Evolutionary conservation across 2,329 filamentous ascomycete genomes (phyloP).

Genomic region (Cercospora sp.): DNA sequence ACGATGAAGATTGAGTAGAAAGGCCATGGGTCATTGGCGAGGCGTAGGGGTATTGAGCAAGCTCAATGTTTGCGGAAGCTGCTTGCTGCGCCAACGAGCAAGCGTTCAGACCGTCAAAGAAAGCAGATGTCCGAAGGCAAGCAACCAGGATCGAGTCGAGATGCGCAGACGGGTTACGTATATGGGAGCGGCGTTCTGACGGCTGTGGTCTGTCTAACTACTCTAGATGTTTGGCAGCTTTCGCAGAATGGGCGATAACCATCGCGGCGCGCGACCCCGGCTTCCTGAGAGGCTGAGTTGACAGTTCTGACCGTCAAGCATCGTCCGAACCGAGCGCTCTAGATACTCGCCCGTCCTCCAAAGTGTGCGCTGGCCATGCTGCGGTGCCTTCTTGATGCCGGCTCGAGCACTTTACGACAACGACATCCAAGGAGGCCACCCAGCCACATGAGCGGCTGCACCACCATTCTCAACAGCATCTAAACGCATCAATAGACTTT

Average conservation of each 20-base stretch:
- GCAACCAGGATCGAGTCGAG: neutral
- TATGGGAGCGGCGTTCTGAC: neutral
- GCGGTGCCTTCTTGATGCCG: neutral
- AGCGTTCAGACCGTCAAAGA: neutral
- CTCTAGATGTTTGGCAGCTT: too few relatives aligned
- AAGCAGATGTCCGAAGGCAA: rapidly evolving
- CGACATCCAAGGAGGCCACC: neutral
- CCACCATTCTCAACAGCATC: neutral
- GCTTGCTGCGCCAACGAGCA: neutral
- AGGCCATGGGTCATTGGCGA: neutral
- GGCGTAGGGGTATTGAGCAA: neutral
- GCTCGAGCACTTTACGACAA: neutral
- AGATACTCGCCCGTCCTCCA: neutral
- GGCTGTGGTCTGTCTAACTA: neutral
- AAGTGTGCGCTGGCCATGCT: neutral
- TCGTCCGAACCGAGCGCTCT: neutral
- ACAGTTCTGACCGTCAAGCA: too few relatives aligned
- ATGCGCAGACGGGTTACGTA: neutral
- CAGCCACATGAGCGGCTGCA: neutral
- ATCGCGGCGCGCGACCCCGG: too few relatives aligned
- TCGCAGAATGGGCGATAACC: too few relatives aligned
- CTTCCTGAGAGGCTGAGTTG: too few relatives aligned
- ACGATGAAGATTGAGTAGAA: neutral
- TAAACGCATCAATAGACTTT: neutral
- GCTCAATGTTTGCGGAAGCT: neutral